Percentiles rank a stretch among this genome's conserved stretches.
Evolutionary conservation across 345 rosid genomes (phyloP).

Genomic region (Brassica nigra): DNA sequence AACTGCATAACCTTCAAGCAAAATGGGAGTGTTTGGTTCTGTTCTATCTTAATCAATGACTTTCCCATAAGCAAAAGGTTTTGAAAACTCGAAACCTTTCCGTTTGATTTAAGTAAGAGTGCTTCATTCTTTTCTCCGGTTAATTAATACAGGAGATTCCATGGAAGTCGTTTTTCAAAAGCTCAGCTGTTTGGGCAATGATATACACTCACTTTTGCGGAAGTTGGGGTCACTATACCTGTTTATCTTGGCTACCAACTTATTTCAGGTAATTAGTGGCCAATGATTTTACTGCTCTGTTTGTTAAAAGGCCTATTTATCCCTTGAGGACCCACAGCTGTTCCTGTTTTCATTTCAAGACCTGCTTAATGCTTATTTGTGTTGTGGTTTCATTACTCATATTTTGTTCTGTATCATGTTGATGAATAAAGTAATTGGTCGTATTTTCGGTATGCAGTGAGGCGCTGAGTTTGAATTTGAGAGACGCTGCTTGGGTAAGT

Average conservation of each 20-base stretch:
- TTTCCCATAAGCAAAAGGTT: conserved; percentile 8
- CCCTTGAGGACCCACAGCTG: too few relatives aligned
- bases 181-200: conserved; percentile 89
- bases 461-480: conserved; percentile 79
- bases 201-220: conserved; percentile 95
- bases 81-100: background rate
- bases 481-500: conserved; percentile 97
- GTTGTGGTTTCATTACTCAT: conserved; percentile 22
- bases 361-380: conserved; percentile 18
- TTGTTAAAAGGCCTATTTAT: background rate
- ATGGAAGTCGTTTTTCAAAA: conserved; percentile 80
- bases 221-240: conserved; percentile 94
- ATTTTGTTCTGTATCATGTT: background rate
- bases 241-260: conserved; percentile 95
- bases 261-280: conserved; percentile 69
- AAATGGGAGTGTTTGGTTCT: background rate
- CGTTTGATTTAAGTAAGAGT: conserved; percentile 14
- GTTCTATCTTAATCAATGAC: conserved; percentile 8
- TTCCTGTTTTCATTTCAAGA: conserved; percentile 6
- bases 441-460: conserved; percentile 58
- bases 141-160: conserved; percentile 72
- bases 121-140: background rate
- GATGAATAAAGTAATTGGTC: conserved; percentile 17
- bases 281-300: conserved; percentile 3
- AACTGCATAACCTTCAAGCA: conserved; percentile 18